Conservation (phyloP, 768 basidiomycete genomes). For the Serendipita vermifera region DNA sequence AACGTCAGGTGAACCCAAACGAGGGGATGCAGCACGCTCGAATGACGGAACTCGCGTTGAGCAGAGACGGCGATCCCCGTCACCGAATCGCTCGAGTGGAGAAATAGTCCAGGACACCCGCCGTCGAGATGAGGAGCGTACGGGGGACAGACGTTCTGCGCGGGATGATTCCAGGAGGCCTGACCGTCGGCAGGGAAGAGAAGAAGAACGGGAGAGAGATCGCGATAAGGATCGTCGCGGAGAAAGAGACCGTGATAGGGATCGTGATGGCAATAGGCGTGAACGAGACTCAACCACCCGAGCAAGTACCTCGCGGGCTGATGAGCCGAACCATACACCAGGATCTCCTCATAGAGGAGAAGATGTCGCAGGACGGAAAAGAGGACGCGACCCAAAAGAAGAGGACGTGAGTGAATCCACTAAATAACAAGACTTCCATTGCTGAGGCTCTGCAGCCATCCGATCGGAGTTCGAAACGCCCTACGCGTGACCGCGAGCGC, state of each 20-base stretch:
- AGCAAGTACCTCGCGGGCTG: neutral
- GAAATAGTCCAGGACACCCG: neutral
- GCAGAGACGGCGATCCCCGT: neutral
- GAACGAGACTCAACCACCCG: neutral
- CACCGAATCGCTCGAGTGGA: neutral
- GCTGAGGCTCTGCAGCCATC: neutral
- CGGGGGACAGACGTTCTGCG: neutral
- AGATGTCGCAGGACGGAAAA: neutral
- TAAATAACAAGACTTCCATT: neutral
- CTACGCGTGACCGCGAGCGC: neutral
- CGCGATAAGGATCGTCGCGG: conserved; percentile 12
- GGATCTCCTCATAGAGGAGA: neutral
- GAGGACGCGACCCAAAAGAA: conserved; percentile 3
- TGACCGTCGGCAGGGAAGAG: neutral
- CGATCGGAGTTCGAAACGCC: conserved; percentile 9
- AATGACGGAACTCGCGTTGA: neutral
- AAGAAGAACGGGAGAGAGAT: neutral
- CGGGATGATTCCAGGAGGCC: neutral
- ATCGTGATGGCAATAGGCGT: conserved; percentile 2
- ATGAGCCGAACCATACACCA: neutral
- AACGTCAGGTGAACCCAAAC: neutral
- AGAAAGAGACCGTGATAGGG: neutral
- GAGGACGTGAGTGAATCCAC: conserved; percentile 1
- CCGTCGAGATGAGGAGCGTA: neutral
- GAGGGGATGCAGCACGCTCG: neutral